Evolutionary conservation across 139 green algal species (phyloP), one percentile per base, ranked within the genome.

Genomic region (Medakamo hakoo): DNA sequence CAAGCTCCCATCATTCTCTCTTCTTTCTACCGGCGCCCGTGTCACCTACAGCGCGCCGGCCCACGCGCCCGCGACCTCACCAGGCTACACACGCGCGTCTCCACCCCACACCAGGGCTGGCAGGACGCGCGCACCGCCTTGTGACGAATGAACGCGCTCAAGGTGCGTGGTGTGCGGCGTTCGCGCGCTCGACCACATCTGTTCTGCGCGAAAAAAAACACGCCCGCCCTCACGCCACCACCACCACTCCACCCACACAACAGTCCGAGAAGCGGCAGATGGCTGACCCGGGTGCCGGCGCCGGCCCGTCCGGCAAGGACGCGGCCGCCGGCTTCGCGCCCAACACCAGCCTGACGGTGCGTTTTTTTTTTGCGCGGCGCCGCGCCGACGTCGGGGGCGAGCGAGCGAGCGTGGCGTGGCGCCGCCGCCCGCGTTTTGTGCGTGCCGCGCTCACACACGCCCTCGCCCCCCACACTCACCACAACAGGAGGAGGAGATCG

Each of bases 401-500:
- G n/a, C n/a, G n/a, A n/a, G n/a, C n/a, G n/a, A n/a, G n/a, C n/a
- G n/a, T n/a, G n/a, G n/a, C n/a, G n/a, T 52, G 9, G 9, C 40
- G 40, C 9, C 40, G 40, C 40, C 9, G 40, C 40, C 16, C 40
- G 16, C 40, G 40, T 52, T 52, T n/a, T n/a, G n/a, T n/a, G n/a
- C n/a, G n/a, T n/a, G 9, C 40, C 16, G 9, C 40, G 9, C 40
- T 52, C 16, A 52, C 9, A 9, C 40, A 9, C 40, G 9, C 40
- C 40, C 40, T 52, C 40, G 9, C 9, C 40, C 9, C 40, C 40
- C 40, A 52, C 40, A 52, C 40, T n/a, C n/a, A n/a, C n/a, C 59
- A 63, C 27, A 18, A 52, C 40, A 83, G 57, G 77, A 84, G 60
- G 59, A 71, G 20, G 80, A 86, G 59, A 61, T 74, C 27, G 76